Evolutionary conservation across 371 early-diverging fungal species (phyloP).

Genomic region (Saksenaea oblongispora): DNA sequence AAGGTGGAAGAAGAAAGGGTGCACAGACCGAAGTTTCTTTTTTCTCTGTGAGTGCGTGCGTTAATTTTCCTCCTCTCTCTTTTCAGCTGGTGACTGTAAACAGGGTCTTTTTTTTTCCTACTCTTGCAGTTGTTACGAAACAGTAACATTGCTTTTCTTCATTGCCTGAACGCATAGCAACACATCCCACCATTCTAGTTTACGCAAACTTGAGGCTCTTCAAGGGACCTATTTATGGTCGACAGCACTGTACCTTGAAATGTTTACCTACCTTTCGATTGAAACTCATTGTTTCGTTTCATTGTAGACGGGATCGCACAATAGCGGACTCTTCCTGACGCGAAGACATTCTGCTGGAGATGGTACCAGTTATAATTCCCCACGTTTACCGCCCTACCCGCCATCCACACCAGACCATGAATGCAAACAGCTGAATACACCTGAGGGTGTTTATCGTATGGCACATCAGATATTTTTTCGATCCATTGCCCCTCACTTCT

Average conservation of each 20-base stretch:
- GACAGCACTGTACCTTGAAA: conserved; percentile 4
- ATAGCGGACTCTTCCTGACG: conserved; percentile 30
- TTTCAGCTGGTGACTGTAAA: not conserved
- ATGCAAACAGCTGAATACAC: conserved; percentile 47
- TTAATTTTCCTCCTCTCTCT: not conserved
- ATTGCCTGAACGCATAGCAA: not conserved
- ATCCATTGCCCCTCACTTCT: conserved; percentile 49
- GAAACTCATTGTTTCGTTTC: not conserved
- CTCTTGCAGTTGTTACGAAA: not conserved
- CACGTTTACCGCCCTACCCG: conserved; percentile 37
- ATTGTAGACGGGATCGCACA: conserved; percentile 24
- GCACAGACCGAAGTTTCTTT: not conserved
- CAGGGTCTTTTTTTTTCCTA: not conserved
- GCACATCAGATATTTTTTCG: conserved; percentile 54
- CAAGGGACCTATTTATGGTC: conserved; percentile 4
- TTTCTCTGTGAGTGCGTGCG: not conserved
- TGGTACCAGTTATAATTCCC: conserved; percentile 7
- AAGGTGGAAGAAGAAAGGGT: not conserved
- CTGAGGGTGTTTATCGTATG: conserved; percentile 57
- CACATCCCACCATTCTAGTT: not conserved
- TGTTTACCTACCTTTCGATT: not conserved
- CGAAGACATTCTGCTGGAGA: conserved; percentile 42
- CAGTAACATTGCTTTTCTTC: not conserved
- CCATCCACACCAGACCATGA: conserved; percentile 38
- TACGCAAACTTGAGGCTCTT: not conserved